A percentile compares a stretch with the other conserved stretches of the same genome.
phyloP scores from a whole-genome alignment of 768 basidiomycete species.

The Amanita jacksonii region DNA sequence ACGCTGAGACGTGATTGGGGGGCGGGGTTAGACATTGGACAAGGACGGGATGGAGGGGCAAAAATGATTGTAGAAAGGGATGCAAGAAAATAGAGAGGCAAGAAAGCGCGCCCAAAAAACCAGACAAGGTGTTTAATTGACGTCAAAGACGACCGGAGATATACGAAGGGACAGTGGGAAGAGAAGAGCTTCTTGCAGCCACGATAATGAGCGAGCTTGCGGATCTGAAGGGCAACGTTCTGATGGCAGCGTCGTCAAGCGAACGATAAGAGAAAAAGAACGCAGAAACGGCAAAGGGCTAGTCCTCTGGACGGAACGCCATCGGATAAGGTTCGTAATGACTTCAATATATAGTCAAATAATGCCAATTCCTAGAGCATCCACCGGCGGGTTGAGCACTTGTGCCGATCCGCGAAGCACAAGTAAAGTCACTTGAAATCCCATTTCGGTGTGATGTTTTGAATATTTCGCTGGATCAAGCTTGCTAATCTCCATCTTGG shows the following conservation, averaged over 20 bases:
- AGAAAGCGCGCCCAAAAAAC: slow-evolving; percentile 17
- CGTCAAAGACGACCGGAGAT: slow-evolving; percentile 29
- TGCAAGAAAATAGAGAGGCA: slow-evolving; percentile 22
- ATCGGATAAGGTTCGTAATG: slow-evolving; percentile 7
- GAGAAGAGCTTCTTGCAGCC: slow-evolving; percentile 19
- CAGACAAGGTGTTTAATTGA: slow-evolving; percentile 37
- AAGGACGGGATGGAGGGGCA: slow-evolving; percentile 22
- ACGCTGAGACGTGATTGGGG: slow-evolving; percentile 18
- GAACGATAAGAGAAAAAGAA: slow-evolving; percentile 39
- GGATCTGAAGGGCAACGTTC: slow-evolving; percentile 31
- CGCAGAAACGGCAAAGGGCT: slow-evolving; percentile 64
- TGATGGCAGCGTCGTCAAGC: slow-evolving; percentile 32
- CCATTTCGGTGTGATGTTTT: not conserved
- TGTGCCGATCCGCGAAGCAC: not conserved
- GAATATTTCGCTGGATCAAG: not conserved
- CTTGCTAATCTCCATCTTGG: not conserved
- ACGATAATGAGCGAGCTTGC: slow-evolving; percentile 24
- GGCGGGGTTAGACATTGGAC: slow-evolving; percentile 18
- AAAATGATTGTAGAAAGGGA: slow-evolving; percentile 19
- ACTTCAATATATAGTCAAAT: slow-evolving; percentile 3
- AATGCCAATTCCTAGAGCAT: slow-evolving; percentile 1
- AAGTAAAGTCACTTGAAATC: not conserved
- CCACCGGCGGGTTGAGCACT: not conserved
- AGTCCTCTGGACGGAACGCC: slow-evolving; percentile 22
- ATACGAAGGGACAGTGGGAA: slow-evolving; percentile 22